Percentiles rank a stretch among this genome's conserved stretches.
phyloP scores from a whole-genome alignment of 2,329 filamentous ascomycete species.

The Coniochaeta sp. region DNA sequence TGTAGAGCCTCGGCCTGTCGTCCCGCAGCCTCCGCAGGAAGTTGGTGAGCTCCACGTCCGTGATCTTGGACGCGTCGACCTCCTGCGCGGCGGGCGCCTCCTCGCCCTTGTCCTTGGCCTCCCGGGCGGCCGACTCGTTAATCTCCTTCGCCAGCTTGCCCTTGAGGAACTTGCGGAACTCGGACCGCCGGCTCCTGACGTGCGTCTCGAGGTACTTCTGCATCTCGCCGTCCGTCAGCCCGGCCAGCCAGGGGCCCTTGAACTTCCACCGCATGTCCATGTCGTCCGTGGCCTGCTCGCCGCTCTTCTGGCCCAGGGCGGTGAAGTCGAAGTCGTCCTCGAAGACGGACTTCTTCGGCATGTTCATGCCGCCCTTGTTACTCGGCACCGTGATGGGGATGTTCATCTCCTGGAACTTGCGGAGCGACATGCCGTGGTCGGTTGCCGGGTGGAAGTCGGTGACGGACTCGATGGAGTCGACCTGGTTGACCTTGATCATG shows the following conservation, averaged over 20 bases:
- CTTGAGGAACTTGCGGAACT: slow-evolving; percentile 50
- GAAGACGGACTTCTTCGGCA: slow-evolving; percentile 45
- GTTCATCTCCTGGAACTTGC: slow-evolving; percentile 80
- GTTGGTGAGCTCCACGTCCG: slow-evolving; percentile 41
- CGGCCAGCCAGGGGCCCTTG: slow-evolving; percentile 58
- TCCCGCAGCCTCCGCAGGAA: slow-evolving; percentile 47
- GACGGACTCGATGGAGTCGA: slow-evolving; percentile 81
- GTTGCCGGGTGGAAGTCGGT: slow-evolving; percentile 82
- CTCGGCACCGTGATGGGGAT: slow-evolving; percentile 58
- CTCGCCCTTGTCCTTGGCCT: slow-evolving; percentile 32
- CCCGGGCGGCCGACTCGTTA: slow-evolving; percentile 26
- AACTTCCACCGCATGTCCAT: slow-evolving; percentile 58
- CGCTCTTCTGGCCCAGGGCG: slow-evolving; percentile 25
- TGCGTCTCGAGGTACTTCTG: slow-evolving; percentile 44
- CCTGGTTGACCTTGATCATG: slow-evolving; percentile 65
- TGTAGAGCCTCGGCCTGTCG: slow-evolving; percentile 43
- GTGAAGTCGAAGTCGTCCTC: slow-evolving; percentile 52
- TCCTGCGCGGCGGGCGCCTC: slow-evolving; percentile 20
- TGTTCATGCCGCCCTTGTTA: slow-evolving; percentile 8
- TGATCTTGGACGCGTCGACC: slow-evolving; percentile 32
- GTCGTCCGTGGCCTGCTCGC: slow-evolving; percentile 22
- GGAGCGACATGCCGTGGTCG: slow-evolving; percentile 72
- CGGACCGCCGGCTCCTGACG: slow-evolving; percentile 43
- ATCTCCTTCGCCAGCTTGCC: slow-evolving; percentile 38
- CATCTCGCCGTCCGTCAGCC: slow-evolving; percentile 55